Percentiles rank a stretch among this genome's conserved stretches.
phyloP scores from a whole-genome alignment of 1,284 basidiomycete genomes.

The Cutaneotrichosporon cavernicola region DNA sequence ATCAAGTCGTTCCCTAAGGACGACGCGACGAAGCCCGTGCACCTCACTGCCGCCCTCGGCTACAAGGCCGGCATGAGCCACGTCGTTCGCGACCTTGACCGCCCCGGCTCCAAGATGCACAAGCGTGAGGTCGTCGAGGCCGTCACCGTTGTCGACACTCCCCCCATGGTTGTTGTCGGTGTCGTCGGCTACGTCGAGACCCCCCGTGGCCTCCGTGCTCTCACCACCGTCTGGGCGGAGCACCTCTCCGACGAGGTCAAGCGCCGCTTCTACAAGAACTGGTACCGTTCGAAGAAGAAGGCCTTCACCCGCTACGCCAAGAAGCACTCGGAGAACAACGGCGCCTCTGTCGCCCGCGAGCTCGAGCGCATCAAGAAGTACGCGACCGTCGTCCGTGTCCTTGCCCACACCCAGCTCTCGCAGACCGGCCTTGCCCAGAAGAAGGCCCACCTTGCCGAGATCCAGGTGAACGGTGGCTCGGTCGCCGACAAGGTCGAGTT shows the following conservation, averaged over 20 bases:
- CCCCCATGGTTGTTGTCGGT: conserved; percentile 95
- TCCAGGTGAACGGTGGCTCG: conserved; percentile 98
- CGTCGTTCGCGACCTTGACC: conserved; percentile 97
- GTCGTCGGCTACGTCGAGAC: conserved; percentile 99
- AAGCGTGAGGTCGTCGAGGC: conserved; percentile 99
- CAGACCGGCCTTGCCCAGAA: conserved; percentile 98
- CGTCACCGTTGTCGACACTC: conserved; percentile 93
- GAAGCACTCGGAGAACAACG: conserved; percentile 95
- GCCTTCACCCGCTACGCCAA: conserved; percentile 96
- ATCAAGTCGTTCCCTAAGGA: conserved; percentile 99
- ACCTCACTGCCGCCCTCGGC: conserved; percentile 97
- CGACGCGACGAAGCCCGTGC: conserved; percentile 98
- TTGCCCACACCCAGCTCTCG: conserved; percentile 97
- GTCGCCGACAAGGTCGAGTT: conserved; percentile 98
- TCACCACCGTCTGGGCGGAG: conserved; percentile 67
- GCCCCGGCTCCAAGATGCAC: conserved; percentile 99
- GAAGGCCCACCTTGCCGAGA: conserved; percentile 99
- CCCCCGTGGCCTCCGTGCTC: conserved; percentile 91
- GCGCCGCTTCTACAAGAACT: conserved; percentile 99
- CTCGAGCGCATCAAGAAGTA: conserved; percentile 99
- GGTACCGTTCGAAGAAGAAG: conserved; percentile 99
- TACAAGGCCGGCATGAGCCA: conserved; percentile 99
- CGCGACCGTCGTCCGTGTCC: conserved; percentile 98
- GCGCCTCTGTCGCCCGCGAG: conserved; percentile 89
- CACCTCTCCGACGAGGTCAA: conserved; percentile 79